phyloP scores from a whole-genome alignment of 208 protist genomes.

The Balamuthia mandrillaris region DNA sequence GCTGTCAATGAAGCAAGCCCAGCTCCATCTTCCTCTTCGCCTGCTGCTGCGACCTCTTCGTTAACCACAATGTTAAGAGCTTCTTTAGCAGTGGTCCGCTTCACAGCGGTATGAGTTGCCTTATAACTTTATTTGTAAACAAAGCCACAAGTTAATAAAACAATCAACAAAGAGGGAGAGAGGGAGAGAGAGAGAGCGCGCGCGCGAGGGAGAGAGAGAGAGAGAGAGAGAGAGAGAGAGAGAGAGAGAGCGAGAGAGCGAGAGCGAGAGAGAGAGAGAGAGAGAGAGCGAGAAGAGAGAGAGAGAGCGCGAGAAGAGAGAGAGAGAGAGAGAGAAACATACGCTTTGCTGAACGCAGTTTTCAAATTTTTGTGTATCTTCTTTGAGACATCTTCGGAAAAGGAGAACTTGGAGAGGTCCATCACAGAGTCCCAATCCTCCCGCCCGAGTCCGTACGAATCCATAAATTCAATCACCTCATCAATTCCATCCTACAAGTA shows the following conservation, averaged over 20 bases:
- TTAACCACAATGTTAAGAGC: constrained; percentile 16
- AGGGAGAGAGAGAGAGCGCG: too few species aligned
- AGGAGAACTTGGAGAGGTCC: constrained; percentile 34
- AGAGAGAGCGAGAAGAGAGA: too few species aligned
- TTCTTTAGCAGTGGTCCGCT: not conserved
- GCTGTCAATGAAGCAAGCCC: too few species aligned
- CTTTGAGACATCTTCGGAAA: not conserved
- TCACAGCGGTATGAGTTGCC: constrained; percentile 14
- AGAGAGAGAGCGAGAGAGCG: too few species aligned
- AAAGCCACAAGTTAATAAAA: not conserved
- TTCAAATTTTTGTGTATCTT: constrained; percentile 31
- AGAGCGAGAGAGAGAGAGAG: too few species aligned
- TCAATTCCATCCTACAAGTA: constrained; percentile 40
- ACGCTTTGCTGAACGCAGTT: constrained; percentile 51
- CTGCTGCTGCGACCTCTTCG: too few species aligned
- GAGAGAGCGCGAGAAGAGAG: too few species aligned
- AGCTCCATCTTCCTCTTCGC: too few species aligned
- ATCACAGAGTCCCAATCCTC: constrained; percentile 45
- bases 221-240: too few species aligned
- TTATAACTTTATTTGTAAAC: constrained; percentile 4
- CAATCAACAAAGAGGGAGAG: not conserved
- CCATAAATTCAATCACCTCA: constrained; percentile 43
- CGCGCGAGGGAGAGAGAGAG: too few species aligned
- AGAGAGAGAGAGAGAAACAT: too few species aligned
- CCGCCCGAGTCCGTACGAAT: constrained; percentile 46